Evolutionary conservation across 192 early-diverging fungal species (phyloP).

Genomic region (Gonapodya prolifera): DNA sequence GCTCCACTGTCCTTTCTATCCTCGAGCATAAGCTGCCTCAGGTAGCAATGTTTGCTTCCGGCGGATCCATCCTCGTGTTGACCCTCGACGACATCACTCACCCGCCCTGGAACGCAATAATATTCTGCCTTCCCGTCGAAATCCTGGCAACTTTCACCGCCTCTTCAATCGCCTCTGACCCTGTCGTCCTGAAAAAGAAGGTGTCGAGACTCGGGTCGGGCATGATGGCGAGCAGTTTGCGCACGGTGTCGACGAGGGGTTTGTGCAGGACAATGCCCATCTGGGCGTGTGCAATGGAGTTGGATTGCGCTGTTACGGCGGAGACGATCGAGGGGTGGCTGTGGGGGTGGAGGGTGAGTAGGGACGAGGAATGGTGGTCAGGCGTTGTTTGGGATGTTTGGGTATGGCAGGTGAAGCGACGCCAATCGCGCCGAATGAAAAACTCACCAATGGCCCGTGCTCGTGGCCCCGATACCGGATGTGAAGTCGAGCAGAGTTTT

Average conservation of each 20-base stretch:
- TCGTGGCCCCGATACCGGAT: slow-evolving; percentile 27
- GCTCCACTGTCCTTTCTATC: too few relatives aligned
- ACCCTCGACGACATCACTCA: too few relatives aligned
- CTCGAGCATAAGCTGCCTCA: too few relatives aligned
- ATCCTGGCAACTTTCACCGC: slow-evolving; percentile 24
- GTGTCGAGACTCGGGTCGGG: slow-evolving; percentile 20
- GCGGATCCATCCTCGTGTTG: too few relatives aligned
- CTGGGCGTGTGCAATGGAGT: slow-evolving; percentile 20
- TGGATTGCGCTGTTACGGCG: slow-evolving; percentile 24
- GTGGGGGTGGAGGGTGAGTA: too few relatives aligned
- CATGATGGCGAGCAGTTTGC: slow-evolving; percentile 18
- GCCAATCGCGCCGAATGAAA: slow-evolving; percentile 7
- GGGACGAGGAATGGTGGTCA: too few relatives aligned
- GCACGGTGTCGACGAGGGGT: slow-evolving; percentile 27
- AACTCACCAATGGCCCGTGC: slow-evolving; percentile 15
- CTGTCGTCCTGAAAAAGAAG: slow-evolving; percentile 28
- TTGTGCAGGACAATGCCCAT: slow-evolving; percentile 25
- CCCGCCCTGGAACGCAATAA: slow-evolving; percentile 29
- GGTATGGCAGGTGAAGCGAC: too few relatives aligned
- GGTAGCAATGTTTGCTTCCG: too few relatives aligned
- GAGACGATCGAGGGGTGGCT: slow-evolving; percentile 28
- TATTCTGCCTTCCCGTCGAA: slow-evolving; percentile 29
- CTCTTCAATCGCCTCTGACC: slow-evolving; percentile 27
- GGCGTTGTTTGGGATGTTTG: too few relatives aligned
- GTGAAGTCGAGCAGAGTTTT: slow-evolving; percentile 27